These are phyloP conservation scores for Calendula officinalis DNA, from an alignment of 129 eudicot genomes.

Conservation along the genomic window DNA sequence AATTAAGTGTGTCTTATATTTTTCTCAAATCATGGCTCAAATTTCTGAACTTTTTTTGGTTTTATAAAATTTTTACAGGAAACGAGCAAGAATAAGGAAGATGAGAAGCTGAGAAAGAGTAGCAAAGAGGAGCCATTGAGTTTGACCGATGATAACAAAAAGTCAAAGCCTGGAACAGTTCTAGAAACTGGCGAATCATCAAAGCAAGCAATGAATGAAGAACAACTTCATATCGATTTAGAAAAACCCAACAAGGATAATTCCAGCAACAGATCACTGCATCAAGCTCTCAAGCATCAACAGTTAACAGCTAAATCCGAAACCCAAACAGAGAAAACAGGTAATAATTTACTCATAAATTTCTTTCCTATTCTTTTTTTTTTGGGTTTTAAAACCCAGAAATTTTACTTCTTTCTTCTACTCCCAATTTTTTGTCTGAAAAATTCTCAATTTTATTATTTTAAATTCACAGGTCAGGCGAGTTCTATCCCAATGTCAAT, in stretches of 20 bases:
- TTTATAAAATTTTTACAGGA: conserved; percentile 31
- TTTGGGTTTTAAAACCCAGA: no score
- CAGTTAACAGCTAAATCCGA: conserved; percentile 53
- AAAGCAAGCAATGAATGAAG: conserved; percentile 40
- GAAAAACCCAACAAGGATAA: conserved; percentile 53
- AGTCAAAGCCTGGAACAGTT: conserved; percentile 20
- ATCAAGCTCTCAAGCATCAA: conserved; percentile 45
- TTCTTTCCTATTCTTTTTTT: no score
- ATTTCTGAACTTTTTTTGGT: neutral
- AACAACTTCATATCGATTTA: conserved; percentile 48
- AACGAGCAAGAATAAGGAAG: conserved; percentile 34
- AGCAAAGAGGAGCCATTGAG: conserved; percentile 29
- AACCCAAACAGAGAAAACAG: conserved; percentile 45
- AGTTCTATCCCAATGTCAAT: conserved; percentile 68
- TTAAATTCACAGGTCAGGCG: conserved; percentile 55
- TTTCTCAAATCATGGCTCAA: neutral
- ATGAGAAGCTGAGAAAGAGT: conserved; percentile 30
- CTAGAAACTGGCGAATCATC: conserved; percentile 43
- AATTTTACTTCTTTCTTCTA: conserved; percentile 11
- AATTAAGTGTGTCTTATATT: neutral
- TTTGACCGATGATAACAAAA: conserved; percentile 34
- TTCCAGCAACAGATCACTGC: conserved; percentile 37
- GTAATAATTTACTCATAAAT: conserved; percentile 28
- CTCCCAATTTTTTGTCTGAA: conserved; percentile 1
- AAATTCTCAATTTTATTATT: conserved; percentile 2